These are phyloP conservation scores for Aurifilum marmelostoma DNA, from an alignment of 2,329 filamentous ascomycete genomes.

Conservation along the genomic window DNA sequence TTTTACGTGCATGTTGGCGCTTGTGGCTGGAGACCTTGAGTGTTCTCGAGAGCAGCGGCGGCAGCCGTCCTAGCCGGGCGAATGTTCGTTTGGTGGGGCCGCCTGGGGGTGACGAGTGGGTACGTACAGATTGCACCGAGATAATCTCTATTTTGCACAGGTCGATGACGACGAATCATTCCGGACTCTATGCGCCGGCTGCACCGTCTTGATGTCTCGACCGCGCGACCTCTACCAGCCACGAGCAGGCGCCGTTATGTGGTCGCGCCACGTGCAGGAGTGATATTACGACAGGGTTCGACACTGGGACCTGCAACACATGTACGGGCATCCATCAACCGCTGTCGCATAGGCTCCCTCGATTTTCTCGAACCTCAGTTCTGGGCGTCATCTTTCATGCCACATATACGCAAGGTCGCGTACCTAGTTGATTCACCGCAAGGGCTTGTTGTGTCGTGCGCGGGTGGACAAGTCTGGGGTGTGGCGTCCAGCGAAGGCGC, in stretches of 20 bases:
- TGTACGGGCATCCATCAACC: neutral
- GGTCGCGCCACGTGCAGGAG: neutral
- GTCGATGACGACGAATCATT: constrained; percentile 1
- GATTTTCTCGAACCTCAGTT: neutral
- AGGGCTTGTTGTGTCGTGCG: neutral
- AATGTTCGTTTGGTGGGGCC: neutral
- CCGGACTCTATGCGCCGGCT: neutral
- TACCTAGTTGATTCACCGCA: too few relatives aligned
- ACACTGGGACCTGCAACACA: neutral
- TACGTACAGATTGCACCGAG: constrained; percentile 2
- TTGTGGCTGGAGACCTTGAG: neutral
- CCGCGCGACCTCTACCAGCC: neutral
- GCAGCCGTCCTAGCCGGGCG: neutral
- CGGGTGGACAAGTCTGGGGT: neutral
- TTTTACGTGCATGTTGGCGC: neutral
- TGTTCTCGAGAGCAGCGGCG: neutral
- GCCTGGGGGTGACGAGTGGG: constrained; percentile 1
- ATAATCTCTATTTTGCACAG: constrained; percentile 6
- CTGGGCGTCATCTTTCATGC: neutral
- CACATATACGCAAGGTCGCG: neutral
- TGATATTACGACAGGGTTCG: neutral
- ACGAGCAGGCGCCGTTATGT: neutral
- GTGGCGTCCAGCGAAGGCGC: neutral
- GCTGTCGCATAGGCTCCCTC: neutral
- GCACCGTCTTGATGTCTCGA: neutral